Evolutionary conservation across 129 eudicot species (phyloP).

Genomic region (Apium graveolens): DNA sequence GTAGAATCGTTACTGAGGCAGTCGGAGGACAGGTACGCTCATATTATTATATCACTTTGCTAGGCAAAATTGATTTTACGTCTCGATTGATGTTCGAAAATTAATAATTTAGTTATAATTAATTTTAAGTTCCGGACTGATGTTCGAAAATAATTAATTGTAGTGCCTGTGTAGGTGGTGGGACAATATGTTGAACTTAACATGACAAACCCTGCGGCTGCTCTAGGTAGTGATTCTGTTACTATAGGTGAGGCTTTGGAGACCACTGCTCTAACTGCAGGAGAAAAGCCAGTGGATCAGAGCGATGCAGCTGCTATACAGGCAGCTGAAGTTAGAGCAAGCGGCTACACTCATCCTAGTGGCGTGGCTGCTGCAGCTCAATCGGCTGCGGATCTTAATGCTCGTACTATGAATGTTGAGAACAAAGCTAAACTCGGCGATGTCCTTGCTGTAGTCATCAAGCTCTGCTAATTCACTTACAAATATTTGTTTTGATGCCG

Average conservation of each 20-base stretch:
- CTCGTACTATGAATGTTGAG: constrained; percentile 20
- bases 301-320: constrained; percentile 68
- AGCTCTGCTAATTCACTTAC: background rate
- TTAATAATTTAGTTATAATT: too few species aligned
- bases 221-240: constrained; percentile 16
- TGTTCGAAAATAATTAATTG: background rate
- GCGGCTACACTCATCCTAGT: constrained; percentile 33
- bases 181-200: background rate
- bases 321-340: constrained; percentile 54
- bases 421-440: constrained; percentile 44
- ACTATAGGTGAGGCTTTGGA: constrained; percentile 75
- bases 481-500: constrained; percentile 12
- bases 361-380: constrained; percentile 50
- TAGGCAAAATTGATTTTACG: too few species aligned
- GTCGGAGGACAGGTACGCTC: constrained; percentile 41
- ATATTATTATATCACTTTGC: too few species aligned
- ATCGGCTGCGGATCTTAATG: constrained; percentile 38
- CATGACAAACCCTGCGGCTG: background rate
- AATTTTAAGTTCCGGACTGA: too few species aligned
- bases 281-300: constrained; percentile 39
- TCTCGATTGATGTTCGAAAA: too few species aligned
- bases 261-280: constrained; percentile 38
- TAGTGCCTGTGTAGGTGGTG: background rate
- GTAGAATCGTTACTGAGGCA: constrained; percentile 37
- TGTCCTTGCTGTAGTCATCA: constrained; percentile 26